phyloP scores from a whole-genome alignment of 192 early-diverging fungal genomes.

The Backusella tarrabulga region DNA sequence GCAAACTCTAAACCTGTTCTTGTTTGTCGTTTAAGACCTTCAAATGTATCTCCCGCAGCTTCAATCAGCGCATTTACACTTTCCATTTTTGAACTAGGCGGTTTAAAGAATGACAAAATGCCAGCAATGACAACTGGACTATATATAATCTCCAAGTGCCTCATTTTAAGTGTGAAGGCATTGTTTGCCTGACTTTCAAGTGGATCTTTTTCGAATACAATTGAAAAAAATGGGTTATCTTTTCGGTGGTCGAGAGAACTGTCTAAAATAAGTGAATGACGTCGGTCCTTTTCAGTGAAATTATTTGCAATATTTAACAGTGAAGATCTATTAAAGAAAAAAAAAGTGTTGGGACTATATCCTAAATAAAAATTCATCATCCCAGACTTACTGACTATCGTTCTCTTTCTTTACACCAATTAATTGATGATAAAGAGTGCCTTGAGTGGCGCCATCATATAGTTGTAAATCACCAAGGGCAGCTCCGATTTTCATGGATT shows the following conservation, averaged over 20 bases:
- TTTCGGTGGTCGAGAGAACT: neutral
- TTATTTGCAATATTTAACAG: neutral
- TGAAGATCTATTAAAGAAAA: neutral
- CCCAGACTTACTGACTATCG: neutral
- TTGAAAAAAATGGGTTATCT: slow-evolving; percentile 48
- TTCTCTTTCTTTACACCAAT: slow-evolving; percentile 49
- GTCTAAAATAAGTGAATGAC: neutral
- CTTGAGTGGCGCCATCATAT: slow-evolving; percentile 61
- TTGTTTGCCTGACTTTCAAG: slow-evolving; percentile 72
- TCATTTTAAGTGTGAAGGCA: slow-evolving; percentile 66
- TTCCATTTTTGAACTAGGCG: slow-evolving; percentile 59
- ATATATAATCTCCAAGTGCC: slow-evolving; percentile 77
- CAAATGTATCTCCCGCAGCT: slow-evolving; percentile 67
- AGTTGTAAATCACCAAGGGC: slow-evolving; percentile 60
- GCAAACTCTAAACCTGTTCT: slow-evolving; percentile 76
- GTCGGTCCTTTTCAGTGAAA: neutral
- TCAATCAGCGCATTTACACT: slow-evolving; percentile 59
- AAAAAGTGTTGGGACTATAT: neutral
- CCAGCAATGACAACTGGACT: slow-evolving; percentile 66
- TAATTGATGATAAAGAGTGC: slow-evolving; percentile 52
- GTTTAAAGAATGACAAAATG: slow-evolving; percentile 70
- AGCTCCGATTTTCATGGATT: slow-evolving; percentile 51
- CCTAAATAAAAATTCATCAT: neutral
- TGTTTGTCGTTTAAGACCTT: slow-evolving; percentile 74
- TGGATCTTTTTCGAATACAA: slow-evolving; percentile 72